Conservation (phyloP, 2,329 filamentous ascomycete species). For the Fusarium lateritium region DNA sequence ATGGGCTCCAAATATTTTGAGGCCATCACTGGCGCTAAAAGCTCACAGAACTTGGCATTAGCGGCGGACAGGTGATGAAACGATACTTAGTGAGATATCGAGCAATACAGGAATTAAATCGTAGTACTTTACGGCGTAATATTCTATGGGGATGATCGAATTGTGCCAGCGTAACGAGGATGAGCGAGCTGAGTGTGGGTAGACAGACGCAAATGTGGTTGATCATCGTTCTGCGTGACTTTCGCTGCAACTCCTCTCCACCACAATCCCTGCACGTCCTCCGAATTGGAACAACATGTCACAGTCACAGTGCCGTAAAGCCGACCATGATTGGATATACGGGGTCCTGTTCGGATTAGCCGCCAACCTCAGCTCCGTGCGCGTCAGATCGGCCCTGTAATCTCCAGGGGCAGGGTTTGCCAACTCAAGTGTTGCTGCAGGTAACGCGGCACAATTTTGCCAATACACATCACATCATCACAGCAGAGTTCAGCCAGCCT, state of each 20-base stretch:
- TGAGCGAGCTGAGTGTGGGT: too few species aligned
- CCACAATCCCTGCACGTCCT: background rate
- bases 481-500: conserved; percentile 5
- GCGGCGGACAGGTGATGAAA: background rate
- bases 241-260: background rate
- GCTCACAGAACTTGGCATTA: background rate
- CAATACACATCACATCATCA: background rate
- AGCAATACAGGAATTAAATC: background rate
- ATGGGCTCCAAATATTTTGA: conserved; percentile 19
- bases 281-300: background rate
- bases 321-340: background rate
- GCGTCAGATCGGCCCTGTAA: background rate
- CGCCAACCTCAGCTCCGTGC: background rate
- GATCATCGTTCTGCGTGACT: background rate
- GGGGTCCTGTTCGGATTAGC: background rate
- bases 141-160: background rate
- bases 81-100: background rate
- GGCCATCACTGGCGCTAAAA: conserved; percentile 10
- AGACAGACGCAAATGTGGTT: background rate
- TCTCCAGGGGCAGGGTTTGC: background rate
- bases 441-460: too few species aligned
- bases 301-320: background rate
- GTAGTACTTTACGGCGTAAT: background rate
- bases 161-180: background rate
- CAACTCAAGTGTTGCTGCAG: background rate